Percentiles rank a stretch among this genome's conserved stretches.
Conservation (phyloP, 805 yeast species). For the Candida sakaeoensis region DNA sequence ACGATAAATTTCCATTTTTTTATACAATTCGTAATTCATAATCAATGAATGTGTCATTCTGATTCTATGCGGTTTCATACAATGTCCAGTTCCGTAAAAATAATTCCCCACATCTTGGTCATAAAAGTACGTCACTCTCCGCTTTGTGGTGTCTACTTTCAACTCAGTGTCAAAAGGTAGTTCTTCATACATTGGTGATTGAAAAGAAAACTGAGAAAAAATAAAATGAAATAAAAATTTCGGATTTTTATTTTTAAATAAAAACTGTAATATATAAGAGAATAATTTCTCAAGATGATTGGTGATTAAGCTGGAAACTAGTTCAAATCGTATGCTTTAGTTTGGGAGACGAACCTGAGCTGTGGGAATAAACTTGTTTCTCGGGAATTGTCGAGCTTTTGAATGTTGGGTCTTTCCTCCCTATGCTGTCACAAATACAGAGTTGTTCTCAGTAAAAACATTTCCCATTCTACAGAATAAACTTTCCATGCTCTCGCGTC, state of each 20-base stretch:
- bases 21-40: conserved; percentile 94
- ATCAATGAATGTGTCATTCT: conserved; percentile 97
- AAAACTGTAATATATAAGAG: no score
- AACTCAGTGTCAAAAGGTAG: conserved; percentile 42
- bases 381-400: no score
- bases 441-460: no score
- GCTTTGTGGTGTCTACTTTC: conserved; percentile 37
- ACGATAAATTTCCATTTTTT: conserved; percentile 94
- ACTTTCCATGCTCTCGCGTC: no score
- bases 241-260: no score
- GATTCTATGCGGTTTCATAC: conserved; percentile 98
- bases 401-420: no score
- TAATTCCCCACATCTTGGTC: conserved; percentile 92
- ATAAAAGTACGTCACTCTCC: conserved; percentile 42
- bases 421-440: no score
- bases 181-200: conserved; percentile 31
- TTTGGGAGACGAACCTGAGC: no score
- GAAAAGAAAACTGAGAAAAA: background rate
- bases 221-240: background rate
- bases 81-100: conserved; percentile 97
- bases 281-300: background rate
- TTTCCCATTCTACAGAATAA: no score
- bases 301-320: background rate
- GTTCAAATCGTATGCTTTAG: no score
- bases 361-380: no score